Conservation (phyloP, 768 basidiomycete species). For the Hericium erinaceus region DNA sequence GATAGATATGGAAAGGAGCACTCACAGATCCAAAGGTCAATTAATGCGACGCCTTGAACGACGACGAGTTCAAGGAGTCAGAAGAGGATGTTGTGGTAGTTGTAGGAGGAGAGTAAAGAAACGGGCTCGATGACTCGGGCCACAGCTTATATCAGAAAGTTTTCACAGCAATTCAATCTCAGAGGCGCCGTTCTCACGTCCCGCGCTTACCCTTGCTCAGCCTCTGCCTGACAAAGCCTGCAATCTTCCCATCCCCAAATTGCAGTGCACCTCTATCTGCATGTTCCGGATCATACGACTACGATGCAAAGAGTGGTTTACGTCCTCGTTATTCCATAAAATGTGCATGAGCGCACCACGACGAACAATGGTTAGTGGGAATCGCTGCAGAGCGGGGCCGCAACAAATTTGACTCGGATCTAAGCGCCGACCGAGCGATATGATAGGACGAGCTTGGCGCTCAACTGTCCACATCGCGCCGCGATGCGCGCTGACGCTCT, state of each 20-base stretch:
- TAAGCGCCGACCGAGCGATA: background rate
- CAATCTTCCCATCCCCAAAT: background rate
- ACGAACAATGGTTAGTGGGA: background rate
- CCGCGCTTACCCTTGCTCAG: background rate
- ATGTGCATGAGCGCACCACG: background rate
- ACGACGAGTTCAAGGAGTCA: slow-evolving; percentile 1
- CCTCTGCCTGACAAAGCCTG: background rate
- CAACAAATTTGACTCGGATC: background rate
- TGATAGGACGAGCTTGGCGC: background rate
- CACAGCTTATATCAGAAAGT: slow-evolving; percentile 8
- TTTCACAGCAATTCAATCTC: slow-evolving; percentile 13
- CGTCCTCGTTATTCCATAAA: background rate
- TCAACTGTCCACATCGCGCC: no score
- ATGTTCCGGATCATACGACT: background rate
- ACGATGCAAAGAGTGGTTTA: background rate
- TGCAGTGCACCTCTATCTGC: background rate
- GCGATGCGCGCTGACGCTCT: no score
- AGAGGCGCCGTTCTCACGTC: slow-evolving; percentile 1
- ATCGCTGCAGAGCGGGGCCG: background rate
- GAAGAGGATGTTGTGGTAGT: background rate
- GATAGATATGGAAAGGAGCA: slow-evolving; percentile 13
- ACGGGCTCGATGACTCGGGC: slow-evolving; percentile 7
- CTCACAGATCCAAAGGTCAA: slow-evolving; percentile 11
- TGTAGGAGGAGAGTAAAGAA: slow-evolving; percentile 1
- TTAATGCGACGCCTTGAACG: slow-evolving; percentile 7